Base-by-base conservation (phyloP, 2,329 filamentous ascomycete genomes). In the Talaromyces amestolkiae region DNA sequence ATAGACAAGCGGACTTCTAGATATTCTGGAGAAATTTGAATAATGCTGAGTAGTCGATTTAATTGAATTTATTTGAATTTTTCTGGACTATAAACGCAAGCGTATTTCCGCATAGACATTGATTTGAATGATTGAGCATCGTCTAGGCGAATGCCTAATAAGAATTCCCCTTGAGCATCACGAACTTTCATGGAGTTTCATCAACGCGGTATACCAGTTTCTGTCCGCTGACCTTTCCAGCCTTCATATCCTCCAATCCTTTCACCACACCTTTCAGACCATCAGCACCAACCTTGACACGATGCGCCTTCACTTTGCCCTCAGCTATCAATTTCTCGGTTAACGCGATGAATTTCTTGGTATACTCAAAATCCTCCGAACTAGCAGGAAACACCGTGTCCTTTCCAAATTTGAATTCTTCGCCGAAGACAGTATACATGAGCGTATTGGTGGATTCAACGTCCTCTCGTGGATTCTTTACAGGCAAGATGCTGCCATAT, bases 341-440 rank as follows among this genome's bases (percentile, higher is more conserved):
- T 77, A 56, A 27, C 61, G 77, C 73, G 8, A 70, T 72, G 54
- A 83, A 67, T 69, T 82, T 67, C 68, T 75, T 72, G 67, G 77
- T 74, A 17, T 54, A 56, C 17, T 39, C 61, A 13, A 31, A 43
- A 8, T 63, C 61, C 22, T 63, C 37, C 8, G 61, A 47, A 11
- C 41, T 56, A 56, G 61, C 35, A 17, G 61, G 61, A 13, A 63
- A 22, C 7, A 43, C 19, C 1, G 33, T 15, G 17, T n/a, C 19
- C 3, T 35, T 22, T 43, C 61, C 61, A 33, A 63, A 54, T 7
- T 74, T 74, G 41, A 80, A 62, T 5, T 67, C 68, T 67, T n/a
- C 33, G 68, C 54, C 53, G 68, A 65, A 7, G 17, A 45, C 19
- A 71, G 66, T 33, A 71, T 69, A 63, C 33, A 19, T 70, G 27